Evolutionary conservation across 768 basidiomycete species (phyloP), one percentile per base, ranked within the genome.

Genomic region (Tulasnella sp.): DNA sequence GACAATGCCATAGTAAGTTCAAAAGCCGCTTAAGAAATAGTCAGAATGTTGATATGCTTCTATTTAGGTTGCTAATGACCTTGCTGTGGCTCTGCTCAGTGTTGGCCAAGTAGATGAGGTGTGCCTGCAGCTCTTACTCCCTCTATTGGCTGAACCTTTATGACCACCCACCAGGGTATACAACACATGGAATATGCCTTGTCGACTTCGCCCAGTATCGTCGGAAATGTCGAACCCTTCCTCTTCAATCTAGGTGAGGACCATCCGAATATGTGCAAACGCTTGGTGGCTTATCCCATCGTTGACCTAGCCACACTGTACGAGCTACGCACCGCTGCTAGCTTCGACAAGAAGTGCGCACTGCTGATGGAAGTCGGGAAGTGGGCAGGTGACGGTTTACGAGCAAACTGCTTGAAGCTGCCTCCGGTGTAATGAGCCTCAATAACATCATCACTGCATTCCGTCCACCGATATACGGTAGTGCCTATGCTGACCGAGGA

Each of bases 341-440:
- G 84, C 2, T 74, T 79, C 53, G 82, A 85, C 59, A 87, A 84
- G 68, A 91, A 90, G 67, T 78, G 80, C 40, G 77, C 79, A 21
- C 71, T 90, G 31, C 71, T 90, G 27, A 62, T 86, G 12, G 81
- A 87, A 59, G 85, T 86, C 0, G 82, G 86, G 12, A 84, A 84
- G 65, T 89, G 86, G 86, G 85, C 84, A 59, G 87, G 87, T 2
- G 87, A 91, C 67, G 88, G 87, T 0, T 67, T 90, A 63, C 81
- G 76, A 62, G 80, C 82, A 17, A 77, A 78, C 34, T 87, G 84
- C 65, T 70, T 90, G 64, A 90, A 90, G 69, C 78, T 89, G 17
- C 49, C 60, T 12, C 52, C 35, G 23, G 52, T 54, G 9, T 54
- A 25, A 54, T n/a, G n/a, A n/a, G n/a, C n/a, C n/a, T n/a, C n/a